phyloP scores from a whole-genome alignment of 495 filamentous ascomycete species.

The Tuber microsphaerosporum region DNA sequence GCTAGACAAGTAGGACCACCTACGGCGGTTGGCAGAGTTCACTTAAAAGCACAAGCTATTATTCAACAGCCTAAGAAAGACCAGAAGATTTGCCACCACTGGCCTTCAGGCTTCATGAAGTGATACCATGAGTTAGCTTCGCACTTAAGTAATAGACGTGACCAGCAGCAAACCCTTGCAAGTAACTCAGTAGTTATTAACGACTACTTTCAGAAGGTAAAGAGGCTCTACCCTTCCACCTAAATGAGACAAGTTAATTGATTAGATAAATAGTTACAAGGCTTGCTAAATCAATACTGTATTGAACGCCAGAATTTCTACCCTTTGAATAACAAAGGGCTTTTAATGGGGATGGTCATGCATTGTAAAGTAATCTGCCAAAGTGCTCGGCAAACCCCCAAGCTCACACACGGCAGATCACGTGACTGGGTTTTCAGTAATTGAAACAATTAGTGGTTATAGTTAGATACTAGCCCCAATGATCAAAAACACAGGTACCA shows the following conservation, averaged over 20 bases:
- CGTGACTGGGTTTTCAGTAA: neutral
- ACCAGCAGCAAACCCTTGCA: too few species aligned
- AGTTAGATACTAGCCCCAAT: neutral
- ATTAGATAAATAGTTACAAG: slow-evolving; percentile 5
- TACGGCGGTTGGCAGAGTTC: too few species aligned
- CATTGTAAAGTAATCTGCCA: neutral
- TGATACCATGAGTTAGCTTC: too few species aligned
- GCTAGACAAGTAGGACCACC: too few species aligned
- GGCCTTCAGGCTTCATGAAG: too few species aligned
- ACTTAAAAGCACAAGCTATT: too few species aligned
- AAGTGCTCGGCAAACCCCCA: neutral
- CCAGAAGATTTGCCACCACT: too few species aligned
- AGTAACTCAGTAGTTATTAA: neutral
- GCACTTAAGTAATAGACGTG: too few species aligned
- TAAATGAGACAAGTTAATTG: neutral
- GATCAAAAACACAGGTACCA: slow-evolving; percentile 2
- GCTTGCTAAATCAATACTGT: slow-evolving; percentile 8
- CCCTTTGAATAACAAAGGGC: slow-evolving; percentile 8
- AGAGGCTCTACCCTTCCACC: neutral
- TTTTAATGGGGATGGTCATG: neutral
- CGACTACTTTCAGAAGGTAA: slow-evolving; percentile 20
- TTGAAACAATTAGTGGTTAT: slow-evolving; percentile 8
- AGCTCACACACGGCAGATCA: neutral
- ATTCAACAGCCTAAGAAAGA: too few species aligned
- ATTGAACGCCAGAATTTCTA: slow-evolving; percentile 8